phyloP scores from a whole-genome alignment of 768 basidiomycete genomes.

The Coprinopsis sp. region DNA sequence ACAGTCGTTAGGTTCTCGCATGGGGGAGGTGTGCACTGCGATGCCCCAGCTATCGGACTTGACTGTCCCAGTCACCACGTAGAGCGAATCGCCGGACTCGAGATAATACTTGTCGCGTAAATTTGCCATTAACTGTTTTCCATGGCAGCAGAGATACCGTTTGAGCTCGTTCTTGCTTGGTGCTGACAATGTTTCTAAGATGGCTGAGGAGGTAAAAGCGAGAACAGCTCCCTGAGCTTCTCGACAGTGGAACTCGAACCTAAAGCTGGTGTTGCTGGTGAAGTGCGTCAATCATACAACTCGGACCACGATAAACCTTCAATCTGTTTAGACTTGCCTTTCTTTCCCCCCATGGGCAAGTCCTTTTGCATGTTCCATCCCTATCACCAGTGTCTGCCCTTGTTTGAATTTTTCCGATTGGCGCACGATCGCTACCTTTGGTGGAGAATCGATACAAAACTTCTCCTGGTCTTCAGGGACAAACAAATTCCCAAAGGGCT shows the following conservation, averaged over 20 bases:
- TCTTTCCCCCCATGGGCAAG: no score
- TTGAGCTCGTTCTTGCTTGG: not conserved
- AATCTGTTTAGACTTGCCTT: no score
- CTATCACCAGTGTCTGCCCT: no score
- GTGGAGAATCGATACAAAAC: no score
- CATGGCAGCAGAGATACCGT: not conserved
- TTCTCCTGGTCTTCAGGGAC: no score
- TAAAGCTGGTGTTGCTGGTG: no score
- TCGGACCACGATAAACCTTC: no score
- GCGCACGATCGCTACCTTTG: no score
- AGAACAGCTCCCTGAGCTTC: not conserved
- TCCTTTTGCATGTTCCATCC: no score
- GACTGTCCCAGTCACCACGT: not conserved
- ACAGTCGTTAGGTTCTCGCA: not conserved
- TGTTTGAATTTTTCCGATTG: no score
- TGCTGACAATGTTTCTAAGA: not conserved
- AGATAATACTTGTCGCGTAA: not conserved
- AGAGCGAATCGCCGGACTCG: not conserved
- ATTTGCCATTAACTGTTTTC: not conserved
- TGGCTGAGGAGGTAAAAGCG: not conserved
- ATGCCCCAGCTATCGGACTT: slow-evolving; percentile 1
- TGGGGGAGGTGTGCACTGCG: not conserved
- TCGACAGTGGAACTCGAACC: not conserved
- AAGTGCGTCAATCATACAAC: no score
- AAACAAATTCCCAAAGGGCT: no score